phyloP scores from a whole-genome alignment of 495 filamentous ascomycete species.

The Xylaria palmicola region DNA sequence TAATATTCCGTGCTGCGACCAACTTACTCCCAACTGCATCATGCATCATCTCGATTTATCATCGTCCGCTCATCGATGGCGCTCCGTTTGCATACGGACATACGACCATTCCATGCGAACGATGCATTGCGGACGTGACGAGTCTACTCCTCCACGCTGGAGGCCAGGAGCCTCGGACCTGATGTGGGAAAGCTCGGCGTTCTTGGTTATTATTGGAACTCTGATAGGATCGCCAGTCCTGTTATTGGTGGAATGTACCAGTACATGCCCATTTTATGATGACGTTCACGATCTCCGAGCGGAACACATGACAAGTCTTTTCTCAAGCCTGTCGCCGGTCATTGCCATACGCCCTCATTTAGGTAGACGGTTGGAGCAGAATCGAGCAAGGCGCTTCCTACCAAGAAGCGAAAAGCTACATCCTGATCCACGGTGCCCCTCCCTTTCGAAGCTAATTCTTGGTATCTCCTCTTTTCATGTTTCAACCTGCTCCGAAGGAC shows the following conservation, averaged over 20 bases:
- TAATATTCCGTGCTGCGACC: constrained; percentile 3
- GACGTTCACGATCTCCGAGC: constrained; percentile 1
- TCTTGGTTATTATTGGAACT: not conserved
- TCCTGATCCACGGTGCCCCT: not conserved
- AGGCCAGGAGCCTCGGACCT: constrained; percentile 9
- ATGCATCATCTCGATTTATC: constrained; percentile 13
- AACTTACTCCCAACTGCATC: not conserved
- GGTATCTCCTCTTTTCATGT: too few species aligned
- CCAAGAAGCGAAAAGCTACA: not conserved
- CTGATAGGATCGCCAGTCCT: not conserved
- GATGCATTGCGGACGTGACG: constrained; percentile 7
- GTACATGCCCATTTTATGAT: not conserved
- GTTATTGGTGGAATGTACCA: not conserved
- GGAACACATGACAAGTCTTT: not conserved
- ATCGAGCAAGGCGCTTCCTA: not conserved
- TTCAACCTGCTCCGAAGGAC: not conserved
- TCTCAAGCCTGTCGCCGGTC: not conserved
- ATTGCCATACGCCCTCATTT: not conserved
- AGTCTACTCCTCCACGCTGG: not conserved
- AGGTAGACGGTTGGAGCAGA: not conserved
- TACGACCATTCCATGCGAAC: constrained; percentile 11
- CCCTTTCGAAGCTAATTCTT: not conserved
- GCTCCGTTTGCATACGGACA: not conserved
- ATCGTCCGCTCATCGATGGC: constrained; percentile 6
- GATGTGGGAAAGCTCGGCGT: not conserved